These are phyloP conservation scores for Ophiostoma novo-ulmi DNA, from an alignment of 2,329 filamentous ascomycete species.

Conservation along the genomic window DNA sequence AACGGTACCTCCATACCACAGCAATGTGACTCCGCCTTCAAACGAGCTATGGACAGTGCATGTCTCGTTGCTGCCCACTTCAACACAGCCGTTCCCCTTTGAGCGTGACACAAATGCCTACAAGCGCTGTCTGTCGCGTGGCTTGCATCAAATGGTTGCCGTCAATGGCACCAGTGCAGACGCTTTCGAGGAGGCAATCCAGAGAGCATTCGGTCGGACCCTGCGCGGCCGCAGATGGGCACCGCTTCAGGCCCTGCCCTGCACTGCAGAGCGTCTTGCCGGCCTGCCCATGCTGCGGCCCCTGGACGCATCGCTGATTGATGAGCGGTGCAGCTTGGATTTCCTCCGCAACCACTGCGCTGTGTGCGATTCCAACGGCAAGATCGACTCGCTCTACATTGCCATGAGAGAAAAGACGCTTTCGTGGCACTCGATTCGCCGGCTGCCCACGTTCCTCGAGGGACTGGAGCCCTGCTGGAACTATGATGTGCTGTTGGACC, in stretches of 20 bases:
- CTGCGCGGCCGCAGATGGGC: slow-evolving; percentile 50
- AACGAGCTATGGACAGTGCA: slow-evolving; percentile 53
- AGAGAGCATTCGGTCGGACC: slow-evolving; percentile 45
- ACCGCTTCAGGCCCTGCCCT: slow-evolving; percentile 54
- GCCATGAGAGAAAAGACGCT: slow-evolving; percentile 50
- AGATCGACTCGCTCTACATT: slow-evolving; percentile 56
- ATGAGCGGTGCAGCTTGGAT: slow-evolving; percentile 43
- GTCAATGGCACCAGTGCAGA: slow-evolving; percentile 46
- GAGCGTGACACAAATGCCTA: slow-evolving; percentile 58
- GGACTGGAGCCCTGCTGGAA: slow-evolving; percentile 53
- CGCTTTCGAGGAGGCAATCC: slow-evolving; percentile 47
- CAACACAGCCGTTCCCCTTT: slow-evolving; percentile 53
- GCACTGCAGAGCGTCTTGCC: slow-evolving; percentile 50
- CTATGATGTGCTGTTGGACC: slow-evolving; percentile 48
- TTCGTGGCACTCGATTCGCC: slow-evolving; percentile 51
- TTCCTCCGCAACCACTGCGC: slow-evolving; percentile 53
- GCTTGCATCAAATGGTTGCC: slow-evolving; percentile 53
- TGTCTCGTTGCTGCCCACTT: slow-evolving; percentile 53
- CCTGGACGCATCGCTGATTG: slow-evolving; percentile 42
- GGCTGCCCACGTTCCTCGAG: slow-evolving; percentile 45
- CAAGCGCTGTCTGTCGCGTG: slow-evolving; percentile 56
- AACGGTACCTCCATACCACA: neutral
- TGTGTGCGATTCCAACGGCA: slow-evolving; percentile 50
- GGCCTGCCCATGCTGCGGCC: slow-evolving; percentile 57
- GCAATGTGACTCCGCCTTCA: slow-evolving; percentile 29